Base-by-base conservation (phyloP, 257 asterid species). In the Solanum commersonii region DNA sequence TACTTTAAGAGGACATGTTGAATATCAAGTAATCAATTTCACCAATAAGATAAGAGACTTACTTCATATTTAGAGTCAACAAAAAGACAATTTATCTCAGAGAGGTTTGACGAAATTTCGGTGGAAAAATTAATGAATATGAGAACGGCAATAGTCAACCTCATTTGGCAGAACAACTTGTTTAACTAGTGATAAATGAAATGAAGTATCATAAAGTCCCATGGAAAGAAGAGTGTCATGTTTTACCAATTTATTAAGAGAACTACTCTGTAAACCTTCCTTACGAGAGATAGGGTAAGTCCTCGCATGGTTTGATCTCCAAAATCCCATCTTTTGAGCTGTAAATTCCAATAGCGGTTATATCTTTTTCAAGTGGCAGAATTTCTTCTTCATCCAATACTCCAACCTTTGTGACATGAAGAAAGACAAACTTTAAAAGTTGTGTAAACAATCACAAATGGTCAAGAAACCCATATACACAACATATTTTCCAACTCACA, bases 271-370 rank as follows among this genome's bases (percentile, higher is more conserved):
- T 79, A 44, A 16, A 18, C 71, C 52, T 34, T 68, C 74, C 98
- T 86, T 95, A 97, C 99, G 96, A 87, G 91, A 95, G 94, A 93
- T 89, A 95, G 15, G 99, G 98, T 86, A 96, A 94, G 89, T 96
- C 96, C 70, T 92, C 88, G 94, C 95, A 93, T 10, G 98, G 93
- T 88, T 90, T 94, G 52, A 97, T 94, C 90, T 95, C 98, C 79
- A 91, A 94, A 88, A 85, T 83, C 89, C 96, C 98, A 89, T 94
- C 85, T 84, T 90, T 94, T 38, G 91, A 87, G 86, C 90, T 91
- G 92, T 93, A 96, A 87, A 92, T 88, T 85, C 99, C 99, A 88
- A 96, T 92, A 49, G 94, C 98, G 38, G 98, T 93, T 86, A 97
- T 86, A 87, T 94, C 94, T 91, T 95, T 96, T 87, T 95, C 96